These are phyloP conservation scores for Knufia petricola DNA, from an alignment of 2,329 filamentous ascomycete species.

Conservation along the genomic window DNA sequence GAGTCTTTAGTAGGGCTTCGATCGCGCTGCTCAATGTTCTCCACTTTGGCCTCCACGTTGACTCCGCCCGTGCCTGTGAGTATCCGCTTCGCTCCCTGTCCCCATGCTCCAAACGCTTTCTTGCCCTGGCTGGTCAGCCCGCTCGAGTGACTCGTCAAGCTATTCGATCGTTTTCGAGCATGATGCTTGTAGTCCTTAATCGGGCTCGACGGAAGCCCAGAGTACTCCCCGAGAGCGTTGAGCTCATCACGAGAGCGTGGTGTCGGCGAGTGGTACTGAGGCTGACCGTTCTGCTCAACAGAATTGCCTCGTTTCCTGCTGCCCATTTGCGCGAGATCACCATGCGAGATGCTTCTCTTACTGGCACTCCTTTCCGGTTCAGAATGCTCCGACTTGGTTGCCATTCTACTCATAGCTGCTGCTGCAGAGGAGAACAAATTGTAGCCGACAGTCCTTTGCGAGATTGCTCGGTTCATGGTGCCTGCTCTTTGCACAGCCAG, in stretches of 20 bases:
- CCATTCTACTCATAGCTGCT: constrained; percentile 19
- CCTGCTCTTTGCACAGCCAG: constrained; percentile 20
- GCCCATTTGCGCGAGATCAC: constrained; percentile 6
- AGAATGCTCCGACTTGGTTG: constrained; percentile 8
- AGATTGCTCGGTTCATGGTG: constrained; percentile 24
- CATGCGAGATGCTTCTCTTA: constrained; percentile 19
- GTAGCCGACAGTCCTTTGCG: constrained; percentile 21
- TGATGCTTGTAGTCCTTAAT: constrained; percentile 25
- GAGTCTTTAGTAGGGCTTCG: not conserved
- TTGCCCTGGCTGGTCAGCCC: constrained; percentile 48
- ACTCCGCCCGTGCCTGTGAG: constrained; percentile 38
- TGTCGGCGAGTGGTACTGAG: not conserved
- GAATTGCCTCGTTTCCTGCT: constrained; percentile 13
- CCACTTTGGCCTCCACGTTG: constrained; percentile 24
- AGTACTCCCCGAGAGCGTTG: constrained; percentile 11
- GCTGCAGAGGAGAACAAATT: constrained; percentile 21
- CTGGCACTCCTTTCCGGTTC: constrained; percentile 15
- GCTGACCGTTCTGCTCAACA: constrained; percentile 10
- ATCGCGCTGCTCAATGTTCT: constrained; percentile 12
- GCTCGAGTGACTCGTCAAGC: constrained; percentile 28
- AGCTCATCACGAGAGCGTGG: not conserved
- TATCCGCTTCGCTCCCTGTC: constrained; percentile 51
- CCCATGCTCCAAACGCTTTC: constrained; percentile 56
- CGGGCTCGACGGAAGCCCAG: constrained; percentile 17
- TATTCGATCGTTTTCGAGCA: constrained; percentile 14